A percentile compares a stretch with the other conserved stretches of the same genome.
Evolutionary conservation across 106 monocot species (phyloP).

Genomic region (Dioscorea zingiberensis): DNA sequence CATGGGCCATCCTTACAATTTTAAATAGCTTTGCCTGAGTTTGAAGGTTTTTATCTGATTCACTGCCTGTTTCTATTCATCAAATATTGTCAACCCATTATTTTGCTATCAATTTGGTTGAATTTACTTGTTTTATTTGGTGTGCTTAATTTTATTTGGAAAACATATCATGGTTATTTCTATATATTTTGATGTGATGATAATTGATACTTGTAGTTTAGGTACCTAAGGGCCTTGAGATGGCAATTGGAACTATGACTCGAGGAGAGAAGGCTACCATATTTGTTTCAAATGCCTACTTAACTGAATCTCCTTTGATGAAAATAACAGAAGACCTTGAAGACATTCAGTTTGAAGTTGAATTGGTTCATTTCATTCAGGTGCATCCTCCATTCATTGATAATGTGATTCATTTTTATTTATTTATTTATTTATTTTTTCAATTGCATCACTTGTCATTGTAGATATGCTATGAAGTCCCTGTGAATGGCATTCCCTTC

Average conservation of each 20-base stretch:
- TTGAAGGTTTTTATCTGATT: no score
- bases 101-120: no score
- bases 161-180: no score
- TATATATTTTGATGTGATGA: no score
- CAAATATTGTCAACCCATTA: no score
- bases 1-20: no score
- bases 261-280: conserved; percentile 72
- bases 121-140: no score
- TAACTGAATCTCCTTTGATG: conserved; percentile 74
- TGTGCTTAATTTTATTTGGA: no score
- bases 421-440: background rate
- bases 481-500: background rate
- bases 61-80: no score
- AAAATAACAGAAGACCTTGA: conserved; percentile 49
- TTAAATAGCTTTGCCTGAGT: no score
- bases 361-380: conserved; percentile 81
- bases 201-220: conserved; percentile 40
- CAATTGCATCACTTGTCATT: background rate
- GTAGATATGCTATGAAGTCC: background rate
- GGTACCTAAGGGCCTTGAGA: conserved; percentile 95
- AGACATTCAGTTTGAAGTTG: conserved; percentile 89
- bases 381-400: conserved; percentile 16
- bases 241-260: conserved; percentile 95
- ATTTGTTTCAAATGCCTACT: conserved; percentile 57
- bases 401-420: background rate